Conservation (phyloP, 1,284 basidiomycete genomes). For the Pseudozyma pruni region DNA sequence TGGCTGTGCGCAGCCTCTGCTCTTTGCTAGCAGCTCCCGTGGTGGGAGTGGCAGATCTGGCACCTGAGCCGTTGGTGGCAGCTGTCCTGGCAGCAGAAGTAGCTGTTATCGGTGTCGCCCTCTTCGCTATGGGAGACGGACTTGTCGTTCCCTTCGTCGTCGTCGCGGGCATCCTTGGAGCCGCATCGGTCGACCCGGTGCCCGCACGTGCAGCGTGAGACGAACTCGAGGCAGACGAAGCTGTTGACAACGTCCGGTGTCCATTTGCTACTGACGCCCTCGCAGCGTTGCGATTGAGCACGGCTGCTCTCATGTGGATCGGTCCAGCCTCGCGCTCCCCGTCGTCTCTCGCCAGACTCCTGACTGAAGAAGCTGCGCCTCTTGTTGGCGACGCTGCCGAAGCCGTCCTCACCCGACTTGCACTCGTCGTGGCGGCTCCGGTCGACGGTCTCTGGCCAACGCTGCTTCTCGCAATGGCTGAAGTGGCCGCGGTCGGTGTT, state of each 20-base stretch:
- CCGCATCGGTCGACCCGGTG: neutral
- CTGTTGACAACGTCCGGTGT: slow-evolving; percentile 23
- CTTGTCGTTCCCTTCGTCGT: neutral
- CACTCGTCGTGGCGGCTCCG: neutral
- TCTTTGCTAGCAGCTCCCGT: neutral
- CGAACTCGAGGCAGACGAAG: slow-evolving; percentile 19
- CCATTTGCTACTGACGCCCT: slow-evolving; percentile 42
- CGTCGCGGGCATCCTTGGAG: neutral
- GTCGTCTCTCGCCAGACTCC: slow-evolving; percentile 8
- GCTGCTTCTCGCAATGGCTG: neutral
- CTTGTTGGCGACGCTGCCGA: slow-evolving; percentile 4
- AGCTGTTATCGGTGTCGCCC: neutral
- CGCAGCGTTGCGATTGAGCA: slow-evolving; percentile 61
- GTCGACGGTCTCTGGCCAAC: slow-evolving; percentile 4
- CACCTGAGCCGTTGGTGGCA: neutral
- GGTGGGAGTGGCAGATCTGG: neutral
- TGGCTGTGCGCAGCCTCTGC: slow-evolving; percentile 10
- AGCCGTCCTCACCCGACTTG: slow-evolving; percentile 6
- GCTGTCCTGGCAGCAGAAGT: neutral
- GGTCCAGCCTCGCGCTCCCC: slow-evolving; percentile 57
- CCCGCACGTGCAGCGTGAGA: neutral
- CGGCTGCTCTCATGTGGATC: slow-evolving; percentile 55
- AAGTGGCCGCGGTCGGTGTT: neutral
- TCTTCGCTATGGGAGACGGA: neutral
- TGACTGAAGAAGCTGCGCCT: neutral